Base-by-base conservation (phyloP, 306 rosid species). In the Acacia crassicarpa region DNA sequence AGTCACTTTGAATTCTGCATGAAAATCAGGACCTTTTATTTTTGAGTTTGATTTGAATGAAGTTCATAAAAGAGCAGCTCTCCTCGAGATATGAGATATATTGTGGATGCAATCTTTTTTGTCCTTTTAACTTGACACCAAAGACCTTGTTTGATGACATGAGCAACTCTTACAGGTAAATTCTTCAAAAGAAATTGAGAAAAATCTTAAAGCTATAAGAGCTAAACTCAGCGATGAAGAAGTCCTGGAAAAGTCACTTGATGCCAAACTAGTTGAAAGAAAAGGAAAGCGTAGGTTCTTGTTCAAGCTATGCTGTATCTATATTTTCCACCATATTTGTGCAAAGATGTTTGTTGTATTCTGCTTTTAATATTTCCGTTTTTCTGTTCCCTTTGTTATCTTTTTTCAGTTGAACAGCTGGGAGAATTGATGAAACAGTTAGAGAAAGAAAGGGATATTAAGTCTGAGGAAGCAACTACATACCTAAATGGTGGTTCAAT, bases 241-340 rank as follows among this genome's bases (percentile, higher is more conserved):
- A 82, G 87, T 91, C 27, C 16, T 85, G 72, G 94, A 90, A 53
- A 95, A 91, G 85, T 88, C 99, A 66, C 99, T 95, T 32, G 94
- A 95, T 40, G 93, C 89, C 45, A 91, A 89, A 77, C 45, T 90
- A 89, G 88, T 84, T 72, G 97, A 95, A 82, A 80, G 83, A 73
- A 90, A 88, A 72, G 87, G 86, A 83, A 92, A 86, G 91, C 94
- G 99, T 94, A 75, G 9, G 46, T 72, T 79, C 77, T 67, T 82
- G 83, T 76, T 77, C 66, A 58, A 58, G 78, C 72, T 77, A 25
- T 20, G 72, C 78, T 20, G 58, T 72, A 8, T 86, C 22, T 84
- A 63, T 49, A 14, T 77, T 78, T 67, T 48, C 20, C 25, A 54
- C 69, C 59, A 59, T 51, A 61, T 56, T 81, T 78, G 53, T 67